Evolutionary conservation across 768 basidiomycete genomes (phyloP), one percentile per base, ranked within the genome.

Genomic region (Boletus tomentosulus): DNA sequence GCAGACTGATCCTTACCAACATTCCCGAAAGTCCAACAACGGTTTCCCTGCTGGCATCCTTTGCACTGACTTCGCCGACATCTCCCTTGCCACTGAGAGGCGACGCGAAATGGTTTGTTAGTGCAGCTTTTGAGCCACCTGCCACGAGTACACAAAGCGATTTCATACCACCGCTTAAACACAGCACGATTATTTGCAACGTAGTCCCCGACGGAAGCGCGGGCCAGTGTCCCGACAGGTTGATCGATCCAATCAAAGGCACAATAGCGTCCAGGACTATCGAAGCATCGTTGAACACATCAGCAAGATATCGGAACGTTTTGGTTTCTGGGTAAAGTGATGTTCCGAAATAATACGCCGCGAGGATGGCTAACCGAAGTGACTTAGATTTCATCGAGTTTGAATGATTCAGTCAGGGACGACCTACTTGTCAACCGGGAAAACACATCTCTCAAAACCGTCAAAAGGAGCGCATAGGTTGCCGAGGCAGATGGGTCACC

Each of bases 11-110:
- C 6, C 82, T 62, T 52, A 86, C 86, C 65, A 87, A 62, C 79
- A 86, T 83, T 19, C 86, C 86, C 1, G 83, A 60, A 30, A 88
- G 77, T 2, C 82, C 82, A 3, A 89, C 69, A 0, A 87, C 80
- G 0, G 86, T 88, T 67, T 87, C 85, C 56, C 84, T 84, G 65
- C 85, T 87, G 0, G 82, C 76, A 55, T 85, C 85, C 62, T 89
- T 89, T 1, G 85, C 86, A 53, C 82, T 86, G 39, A 87, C 70
- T 58, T 88, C 86, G 1, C 86, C 85, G 12, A 87, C 72, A 57
- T 88, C 86, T 5, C 85, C 85, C 39, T 74, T 74, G 0, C 78
- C 78, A 10, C 55, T 63, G 13, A 73, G 48, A 2, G 83, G 78
- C 4, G 76, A 78, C 1, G 84, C 79, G 58, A 87, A 85, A 61